Percentiles rank a stretch among this genome's conserved stretches.
These are phyloP conservation scores for Kwoniella sp. DNA, from an alignment of 768 basidiomycete genomes.

Conservation along the genomic window DNA sequence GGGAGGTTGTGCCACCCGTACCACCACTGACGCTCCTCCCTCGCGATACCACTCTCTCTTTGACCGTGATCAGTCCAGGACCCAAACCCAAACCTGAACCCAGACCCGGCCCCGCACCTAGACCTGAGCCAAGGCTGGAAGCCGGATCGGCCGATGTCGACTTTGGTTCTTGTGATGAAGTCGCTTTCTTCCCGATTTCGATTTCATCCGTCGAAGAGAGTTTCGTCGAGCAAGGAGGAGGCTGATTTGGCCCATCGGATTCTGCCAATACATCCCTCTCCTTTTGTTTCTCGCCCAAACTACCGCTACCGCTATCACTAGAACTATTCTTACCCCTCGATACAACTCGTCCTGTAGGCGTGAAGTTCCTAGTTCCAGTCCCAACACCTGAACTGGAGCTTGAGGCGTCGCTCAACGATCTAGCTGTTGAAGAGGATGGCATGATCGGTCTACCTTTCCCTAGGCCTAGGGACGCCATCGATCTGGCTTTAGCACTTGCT, in stretches of 20 bases:
- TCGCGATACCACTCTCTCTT: background rate
- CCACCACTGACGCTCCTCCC: background rate
- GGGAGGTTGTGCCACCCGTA: background rate
- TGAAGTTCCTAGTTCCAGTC: conserved; percentile 11
- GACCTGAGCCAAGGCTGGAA: too few relatives aligned
- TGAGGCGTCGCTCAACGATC: background rate
- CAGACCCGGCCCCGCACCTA: background rate
- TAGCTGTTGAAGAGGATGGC: conserved; percentile 3
- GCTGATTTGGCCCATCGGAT: background rate
- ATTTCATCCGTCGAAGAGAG: too few relatives aligned
- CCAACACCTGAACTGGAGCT: background rate
- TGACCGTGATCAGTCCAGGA: background rate
- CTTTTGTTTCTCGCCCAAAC: background rate
- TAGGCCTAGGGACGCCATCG: conserved; percentile 1
- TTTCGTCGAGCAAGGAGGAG: too few relatives aligned
- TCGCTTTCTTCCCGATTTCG: too few relatives aligned
- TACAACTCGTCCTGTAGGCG: conserved; percentile 6
- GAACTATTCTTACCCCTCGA: background rate
- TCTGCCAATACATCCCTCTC: conserved; percentile 7
- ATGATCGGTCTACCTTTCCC: conserved; percentile 14
- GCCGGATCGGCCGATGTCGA: too few relatives aligned
- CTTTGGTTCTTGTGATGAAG: too few relatives aligned
- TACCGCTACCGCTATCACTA: too few relatives aligned
- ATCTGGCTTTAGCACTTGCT: background rate
- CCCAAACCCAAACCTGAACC: background rate